Base-by-base conservation (phyloP, 768 basidiomycete genomes). In the Hygrocybe coccinea region DNA sequence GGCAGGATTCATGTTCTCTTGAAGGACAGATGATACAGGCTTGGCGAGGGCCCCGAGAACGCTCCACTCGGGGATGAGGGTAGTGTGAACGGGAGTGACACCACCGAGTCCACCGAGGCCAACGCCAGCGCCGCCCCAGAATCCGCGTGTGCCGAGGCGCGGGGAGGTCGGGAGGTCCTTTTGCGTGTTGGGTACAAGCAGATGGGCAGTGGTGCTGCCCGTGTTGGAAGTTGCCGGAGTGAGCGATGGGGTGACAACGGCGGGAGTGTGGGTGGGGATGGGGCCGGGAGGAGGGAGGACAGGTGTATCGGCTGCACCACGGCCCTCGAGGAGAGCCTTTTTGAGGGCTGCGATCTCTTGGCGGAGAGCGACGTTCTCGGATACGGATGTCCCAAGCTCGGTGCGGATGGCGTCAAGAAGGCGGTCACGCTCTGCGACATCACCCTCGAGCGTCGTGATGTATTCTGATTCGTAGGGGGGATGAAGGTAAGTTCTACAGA, bases 371-470 rank as follows among this genome's bases (percentile, higher is more conserved):
- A 79, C 70, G 67, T 95, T 95, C 74, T 97, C 94, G 1, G 81
- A 83, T 66, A 82, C 81, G 21, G 84, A 85, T 1, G 81, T 81
- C 36, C 89, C 89, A 17, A 97, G 82, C 67, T 97, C 91, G 12
- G 82, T 75, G 50, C 89, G 84, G 69, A 95, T 91, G 33, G 87
- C 87, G 59, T 90, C 88, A 60, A 99, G 87, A 58, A 98, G 81
- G 17, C 82, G 78, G 74, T 99, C 95, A 24, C 95, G 84, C 66
- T 95, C 91, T 12, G 89, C 87, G 64, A 98, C 91, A 68, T 95
- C 91, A 54, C 84, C 85, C 67, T 99, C 97, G 52, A 99, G 85
- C 0, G 91, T 93, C 8, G 87, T 81, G 58, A 98, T 97, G 69
- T 99, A 97, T 69, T 97, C 91, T 93, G 68, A 29, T n/a, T 12